phyloP scores from a whole-genome alignment of 768 basidiomycete species.

The Rhodotorula taiwanensis region DNA sequence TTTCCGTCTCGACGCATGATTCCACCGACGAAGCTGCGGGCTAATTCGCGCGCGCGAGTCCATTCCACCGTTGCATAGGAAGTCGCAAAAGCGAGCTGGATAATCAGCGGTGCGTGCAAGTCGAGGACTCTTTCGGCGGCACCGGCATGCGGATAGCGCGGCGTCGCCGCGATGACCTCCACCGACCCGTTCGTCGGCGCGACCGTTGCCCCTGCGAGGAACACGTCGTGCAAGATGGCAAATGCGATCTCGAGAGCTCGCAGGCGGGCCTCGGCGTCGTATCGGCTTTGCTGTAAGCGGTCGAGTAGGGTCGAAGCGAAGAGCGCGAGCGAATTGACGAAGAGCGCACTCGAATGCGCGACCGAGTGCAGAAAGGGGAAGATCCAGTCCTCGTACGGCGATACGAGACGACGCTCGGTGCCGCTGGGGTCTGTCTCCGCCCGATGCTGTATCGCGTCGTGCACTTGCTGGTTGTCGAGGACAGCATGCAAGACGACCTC shows the following conservation, averaged over 20 bases:
- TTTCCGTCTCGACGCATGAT: constrained; percentile 16
- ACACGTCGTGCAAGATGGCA: constrained; percentile 31
- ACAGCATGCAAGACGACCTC: constrained; percentile 73
- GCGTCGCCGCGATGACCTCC: constrained; percentile 47
- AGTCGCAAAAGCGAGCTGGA: constrained; percentile 39
- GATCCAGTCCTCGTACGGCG: constrained; percentile 61
- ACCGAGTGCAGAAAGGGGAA: constrained; percentile 58
- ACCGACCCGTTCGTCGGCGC: constrained; percentile 49
- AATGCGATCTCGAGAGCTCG: constrained; percentile 57
- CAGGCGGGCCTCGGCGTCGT: constrained; percentile 54
- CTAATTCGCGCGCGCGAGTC: constrained; percentile 20
- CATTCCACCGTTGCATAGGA: constrained; percentile 40
- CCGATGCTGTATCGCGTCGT: constrained; percentile 36
- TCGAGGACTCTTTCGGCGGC: constrained; percentile 40
- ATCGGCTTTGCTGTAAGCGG: constrained; percentile 71
- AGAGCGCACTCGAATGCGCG: constrained; percentile 49
- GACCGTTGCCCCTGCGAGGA: constrained; percentile 45
- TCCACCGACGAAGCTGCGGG: constrained; percentile 16
- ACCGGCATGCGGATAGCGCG: constrained; percentile 42
- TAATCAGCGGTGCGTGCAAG: constrained; percentile 43
- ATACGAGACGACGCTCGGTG: constrained; percentile 47
- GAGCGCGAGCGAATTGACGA: constrained; percentile 64
- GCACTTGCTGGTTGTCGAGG: constrained; percentile 59
- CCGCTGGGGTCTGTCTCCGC: constrained; percentile 4
- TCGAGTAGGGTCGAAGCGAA: constrained; percentile 68